These are phyloP conservation scores for Wickerhamiella occidentalis DNA, from an alignment of 805 yeast species.

Conservation along the genomic window DNA sequence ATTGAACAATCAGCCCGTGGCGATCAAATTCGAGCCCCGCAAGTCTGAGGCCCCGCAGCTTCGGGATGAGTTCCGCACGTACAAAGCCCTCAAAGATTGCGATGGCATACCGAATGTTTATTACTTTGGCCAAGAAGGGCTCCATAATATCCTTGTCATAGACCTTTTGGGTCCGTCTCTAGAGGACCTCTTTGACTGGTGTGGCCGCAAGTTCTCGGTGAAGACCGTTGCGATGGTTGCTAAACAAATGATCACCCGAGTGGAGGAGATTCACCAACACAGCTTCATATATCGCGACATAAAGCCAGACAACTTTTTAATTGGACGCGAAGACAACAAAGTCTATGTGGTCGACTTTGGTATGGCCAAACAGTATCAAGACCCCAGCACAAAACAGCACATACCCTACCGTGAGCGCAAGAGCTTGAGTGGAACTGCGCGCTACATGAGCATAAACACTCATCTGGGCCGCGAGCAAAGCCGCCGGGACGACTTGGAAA, in stretches of 20 bases:
- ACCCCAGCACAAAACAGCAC: constrained; percentile 88
- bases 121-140: constrained; percentile 96
- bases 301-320: constrained; percentile 92
- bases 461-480: constrained; percentile 95
- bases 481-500: constrained; percentile 91
- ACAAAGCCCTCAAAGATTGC: constrained; percentile 69
- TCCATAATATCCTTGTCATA: constrained; percentile 87
- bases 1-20: constrained; percentile 83
- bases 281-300: constrained; percentile 92
- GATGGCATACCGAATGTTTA: constrained; percentile 89
- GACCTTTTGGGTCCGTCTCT: constrained; percentile 91
- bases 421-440: constrained; percentile 90
- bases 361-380: constrained; percentile 96
- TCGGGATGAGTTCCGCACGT: constrained; percentile 89
- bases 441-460: constrained; percentile 95
- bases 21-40: constrained; percentile 89
- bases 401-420: constrained; percentile 94
- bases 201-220: constrained; percentile 76
- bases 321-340: constrained; percentile 77
- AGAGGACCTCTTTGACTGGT: constrained; percentile 97
- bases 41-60: constrained; percentile 95
- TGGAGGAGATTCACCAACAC: constrained; percentile 76
- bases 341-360: constrained; percentile 93
- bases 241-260: constrained; percentile 81
- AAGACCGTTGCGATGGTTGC: constrained; percentile 91